A percentile compares a stretch with the other conserved stretches of the same genome.
Conservation (phyloP, 2,329 filamentous ascomycete genomes). For the Pseudocercospora cruenta region DNA sequence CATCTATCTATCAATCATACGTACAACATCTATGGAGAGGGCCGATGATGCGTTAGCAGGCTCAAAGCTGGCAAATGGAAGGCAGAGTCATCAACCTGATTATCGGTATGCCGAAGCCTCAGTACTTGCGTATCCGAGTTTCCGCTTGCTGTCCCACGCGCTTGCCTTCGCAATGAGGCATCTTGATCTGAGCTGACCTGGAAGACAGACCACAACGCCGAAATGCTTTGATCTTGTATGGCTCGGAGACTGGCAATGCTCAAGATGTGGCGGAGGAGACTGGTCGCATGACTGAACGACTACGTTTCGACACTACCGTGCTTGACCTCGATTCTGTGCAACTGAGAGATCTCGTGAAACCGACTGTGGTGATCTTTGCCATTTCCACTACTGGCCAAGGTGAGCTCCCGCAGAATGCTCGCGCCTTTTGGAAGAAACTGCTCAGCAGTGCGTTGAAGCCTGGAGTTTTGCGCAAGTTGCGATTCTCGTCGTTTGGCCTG, state of each 20-base stretch:
- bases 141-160: neutral
- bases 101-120: constrained; percentile 11
- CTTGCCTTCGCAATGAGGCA: neutral
- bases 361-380: constrained; percentile 71
- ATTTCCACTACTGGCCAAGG: constrained; percentile 94
- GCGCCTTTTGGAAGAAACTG: constrained; percentile 81
- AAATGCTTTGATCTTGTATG: constrained; percentile 77
- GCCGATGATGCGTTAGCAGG: constrained; percentile 19
- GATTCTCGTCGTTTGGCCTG: constrained; percentile 85
- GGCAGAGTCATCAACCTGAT: constrained; percentile 12
- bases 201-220: constrained; percentile 31
- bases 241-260: constrained; percentile 91
- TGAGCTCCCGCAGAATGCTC: constrained; percentile 83
- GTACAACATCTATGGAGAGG: constrained; percentile 28
- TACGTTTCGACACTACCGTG: constrained; percentile 77
- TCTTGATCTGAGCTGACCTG: neutral
- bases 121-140: neutral
- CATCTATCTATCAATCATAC: neutral
- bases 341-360: constrained; percentile 55
- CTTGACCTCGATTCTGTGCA: constrained; percentile 76
- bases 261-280: constrained; percentile 90
- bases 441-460: constrained; percentile 76
- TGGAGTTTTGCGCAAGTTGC: constrained; percentile 68
- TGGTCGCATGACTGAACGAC: constrained; percentile 70
- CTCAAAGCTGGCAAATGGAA: constrained; percentile 12